Conservation (phyloP, 2,329 filamentous ascomycete species). For the Paracoccidioides brasiliensis region DNA sequence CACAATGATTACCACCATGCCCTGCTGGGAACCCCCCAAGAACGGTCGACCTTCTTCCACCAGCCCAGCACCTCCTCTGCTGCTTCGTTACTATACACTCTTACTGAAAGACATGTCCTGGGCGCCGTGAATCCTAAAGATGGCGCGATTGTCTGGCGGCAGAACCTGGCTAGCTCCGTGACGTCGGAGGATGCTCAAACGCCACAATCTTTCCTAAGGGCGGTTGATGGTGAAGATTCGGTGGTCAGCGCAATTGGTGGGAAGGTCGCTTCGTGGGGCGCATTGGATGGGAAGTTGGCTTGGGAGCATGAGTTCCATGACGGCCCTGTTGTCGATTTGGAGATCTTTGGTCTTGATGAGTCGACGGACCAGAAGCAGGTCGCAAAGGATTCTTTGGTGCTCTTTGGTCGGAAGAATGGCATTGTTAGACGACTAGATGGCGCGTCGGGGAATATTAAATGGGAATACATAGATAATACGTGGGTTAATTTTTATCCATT, state of each 20-base stretch:
- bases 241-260: constrained; percentile 60
- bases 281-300: constrained; percentile 60
- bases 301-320: constrained; percentile 56
- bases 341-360: constrained; percentile 61
- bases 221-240: constrained; percentile 66
- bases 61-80: constrained; percentile 67
- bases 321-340: constrained; percentile 38
- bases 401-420: constrained; percentile 46
- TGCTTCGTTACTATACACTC: constrained; percentile 79
- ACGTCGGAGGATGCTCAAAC: constrained; percentile 21
- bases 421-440: constrained; percentile 60
- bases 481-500: constrained; percentile 13
- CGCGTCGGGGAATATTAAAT: constrained; percentile 57
- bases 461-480: constrained; percentile 60
- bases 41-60: constrained; percentile 88
- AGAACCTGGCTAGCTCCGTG: constrained; percentile 45
- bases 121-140: constrained; percentile 83
- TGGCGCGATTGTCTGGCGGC: constrained; percentile 76
- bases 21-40: constrained; percentile 69
- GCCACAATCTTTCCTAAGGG: constrained; percentile 37
- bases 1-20: constrained; percentile 87
- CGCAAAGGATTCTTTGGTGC: constrained; percentile 51
- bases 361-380: constrained; percentile 31
- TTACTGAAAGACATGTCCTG: constrained; percentile 71
- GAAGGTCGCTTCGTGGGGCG: constrained; percentile 69